A percentile compares a stretch with the other conserved stretches of the same genome.
These are phyloP conservation scores for Angophora floribunda DNA, from an alignment of 345 rosid genomes.

Conservation along the genomic window DNA sequence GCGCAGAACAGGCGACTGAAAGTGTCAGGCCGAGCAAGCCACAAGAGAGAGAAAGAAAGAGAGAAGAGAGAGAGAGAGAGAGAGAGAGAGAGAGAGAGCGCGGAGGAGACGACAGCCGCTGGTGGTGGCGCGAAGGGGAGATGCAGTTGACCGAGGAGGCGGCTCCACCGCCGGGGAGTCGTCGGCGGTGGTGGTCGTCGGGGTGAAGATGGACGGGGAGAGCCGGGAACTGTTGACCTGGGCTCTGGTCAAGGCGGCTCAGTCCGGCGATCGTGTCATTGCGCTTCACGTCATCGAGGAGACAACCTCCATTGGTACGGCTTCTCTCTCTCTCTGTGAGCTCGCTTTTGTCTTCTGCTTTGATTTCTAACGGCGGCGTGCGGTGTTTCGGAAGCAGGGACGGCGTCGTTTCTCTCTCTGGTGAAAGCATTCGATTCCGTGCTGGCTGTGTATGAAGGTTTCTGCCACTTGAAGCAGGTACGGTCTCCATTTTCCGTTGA, in stretches of 20 bases:
- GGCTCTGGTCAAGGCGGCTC: slow-evolving; percentile 74
- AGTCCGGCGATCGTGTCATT: slow-evolving; percentile 72
- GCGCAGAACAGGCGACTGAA: neutral
- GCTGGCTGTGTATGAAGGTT: slow-evolving; percentile 81
- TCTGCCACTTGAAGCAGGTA: slow-evolving; percentile 96
- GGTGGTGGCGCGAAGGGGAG: neutral
- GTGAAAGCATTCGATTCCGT: slow-evolving; percentile 74
- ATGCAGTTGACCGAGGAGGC: neutral
- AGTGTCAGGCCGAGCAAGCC: neutral
- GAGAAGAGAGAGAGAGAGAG: neutral
- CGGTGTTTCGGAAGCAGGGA: slow-evolving; percentile 31
- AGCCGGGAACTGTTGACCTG: slow-evolving; percentile 81
- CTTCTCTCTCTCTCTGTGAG: neutral
- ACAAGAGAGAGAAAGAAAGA: neutral
- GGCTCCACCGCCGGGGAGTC: slow-evolving; percentile 2
- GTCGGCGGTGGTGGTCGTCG: slow-evolving; percentile 52
- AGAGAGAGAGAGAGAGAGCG: neutral
- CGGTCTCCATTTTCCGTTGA: neutral
- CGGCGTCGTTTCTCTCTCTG: slow-evolving; percentile 58
- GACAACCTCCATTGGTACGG: slow-evolving; percentile 11
- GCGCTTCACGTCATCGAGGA: slow-evolving; percentile 82
- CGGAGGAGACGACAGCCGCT: neutral
- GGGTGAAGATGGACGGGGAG: slow-evolving; percentile 60
- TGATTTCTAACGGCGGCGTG: neutral
- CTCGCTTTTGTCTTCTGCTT: neutral